Conservation (phyloP, 768 basidiomycete species). For the Cystobasidium ongulense region DNA sequence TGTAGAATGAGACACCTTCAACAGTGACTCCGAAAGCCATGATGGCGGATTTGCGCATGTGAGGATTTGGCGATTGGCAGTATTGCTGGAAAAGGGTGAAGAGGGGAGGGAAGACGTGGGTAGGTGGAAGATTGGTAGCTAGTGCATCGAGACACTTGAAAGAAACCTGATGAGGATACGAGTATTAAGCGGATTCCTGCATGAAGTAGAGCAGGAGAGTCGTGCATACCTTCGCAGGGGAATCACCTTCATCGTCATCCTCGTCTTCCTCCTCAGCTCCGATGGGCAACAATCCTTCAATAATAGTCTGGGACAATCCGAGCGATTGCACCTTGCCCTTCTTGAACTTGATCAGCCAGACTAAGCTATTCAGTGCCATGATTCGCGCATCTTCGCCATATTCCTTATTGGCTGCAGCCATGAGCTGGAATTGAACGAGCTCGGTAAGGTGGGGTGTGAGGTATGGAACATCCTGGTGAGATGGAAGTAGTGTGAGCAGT, state of each 20-base stretch:
- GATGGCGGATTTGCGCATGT: conserved; percentile 79
- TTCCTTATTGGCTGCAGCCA: conserved; percentile 66
- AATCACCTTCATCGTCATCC: conserved; percentile 81
- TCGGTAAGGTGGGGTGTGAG: conserved; percentile 79
- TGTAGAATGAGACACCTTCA: conserved; percentile 95
- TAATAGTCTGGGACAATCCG: conserved; percentile 70
- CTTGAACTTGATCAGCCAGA: conserved; percentile 98
- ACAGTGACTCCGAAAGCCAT: conserved; percentile 91
- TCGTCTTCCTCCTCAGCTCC: conserved; percentile 91
- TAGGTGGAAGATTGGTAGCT: conserved; percentile 81
- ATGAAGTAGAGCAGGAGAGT: background rate
- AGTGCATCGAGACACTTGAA: conserved; percentile 90
- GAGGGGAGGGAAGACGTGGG: conserved; percentile 90
- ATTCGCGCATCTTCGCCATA: conserved; percentile 74
- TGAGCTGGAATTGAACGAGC: conserved; percentile 77
- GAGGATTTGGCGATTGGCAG: conserved; percentile 68
- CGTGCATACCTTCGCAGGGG: conserved; percentile 68
- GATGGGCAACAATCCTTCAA: conserved; percentile 87
- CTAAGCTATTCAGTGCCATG: conserved; percentile 81
- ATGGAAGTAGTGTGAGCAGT: background rate
- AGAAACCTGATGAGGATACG: conserved; percentile 56
- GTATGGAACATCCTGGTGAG: conserved; percentile 88
- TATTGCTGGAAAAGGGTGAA: conserved; percentile 73
- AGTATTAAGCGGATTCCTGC: background rate
- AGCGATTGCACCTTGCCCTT: conserved; percentile 87